Evolutionary conservation across 805 yeast species (phyloP), one percentile per base, ranked within the genome.

Genomic region (Candida verbasci): DNA sequence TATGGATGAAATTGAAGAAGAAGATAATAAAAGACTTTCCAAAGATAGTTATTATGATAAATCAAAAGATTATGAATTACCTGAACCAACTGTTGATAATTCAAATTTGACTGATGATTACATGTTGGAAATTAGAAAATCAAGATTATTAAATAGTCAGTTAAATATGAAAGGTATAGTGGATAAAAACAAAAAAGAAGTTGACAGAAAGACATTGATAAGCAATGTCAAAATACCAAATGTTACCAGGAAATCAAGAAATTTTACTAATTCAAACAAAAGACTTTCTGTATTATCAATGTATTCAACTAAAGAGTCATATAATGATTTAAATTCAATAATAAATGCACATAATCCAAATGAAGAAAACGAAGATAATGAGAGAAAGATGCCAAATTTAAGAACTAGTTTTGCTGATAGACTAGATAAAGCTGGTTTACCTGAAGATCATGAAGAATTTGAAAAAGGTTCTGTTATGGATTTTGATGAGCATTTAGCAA

Each of bases 221-320:
- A 74, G 84, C 14, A 83, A 78, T 43, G 80, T 82, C 29, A 68
- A 70, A 39, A 77, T 82, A 34, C 91, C 91, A 16, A 76, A 74
- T 43, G 86, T 82, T 24, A 75, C 88, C 0, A 75, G 88, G 56
- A 74, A 75, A 47, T 80, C 86, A 2, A 72, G 75, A 49, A 67
- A 75, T 38, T 80, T 79, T 52, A 70, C 82, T 24, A 70, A 70
- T 38, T 74, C 79, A 6, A 77, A 77, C 50, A 83, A 79, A 57
- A 72, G 93, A 51, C 62, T 81, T 37, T 79, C 86, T 22, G 83
- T 83, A n/a, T 56, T 83, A 28, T 80, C 88, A 0, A 63, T 81
- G 57, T 80, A 80, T 48, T 82, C 89, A 1, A 77, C 88, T 3
- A 78, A 73, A 43, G 76, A 72, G 31, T 79, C 86, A 0, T 80